These are phyloP conservation scores for Gyromitra esculenta DNA, from an alignment of 2,329 filamentous ascomycete genomes.

Conservation along the genomic window DNA sequence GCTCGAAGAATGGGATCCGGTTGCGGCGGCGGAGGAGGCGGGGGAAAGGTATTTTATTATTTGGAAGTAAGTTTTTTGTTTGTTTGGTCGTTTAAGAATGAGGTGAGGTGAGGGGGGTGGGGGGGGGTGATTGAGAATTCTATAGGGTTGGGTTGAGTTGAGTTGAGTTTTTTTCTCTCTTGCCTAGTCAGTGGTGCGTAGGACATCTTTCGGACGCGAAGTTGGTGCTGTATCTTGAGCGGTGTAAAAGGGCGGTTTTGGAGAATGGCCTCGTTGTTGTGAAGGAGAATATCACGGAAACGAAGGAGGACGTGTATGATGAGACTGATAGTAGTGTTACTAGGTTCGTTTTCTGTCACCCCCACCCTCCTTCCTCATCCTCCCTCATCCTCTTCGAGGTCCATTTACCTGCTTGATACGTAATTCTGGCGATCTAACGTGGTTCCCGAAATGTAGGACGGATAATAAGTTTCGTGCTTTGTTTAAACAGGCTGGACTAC, in stretches of 20 bases:
- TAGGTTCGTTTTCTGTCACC: conserved; percentile 62
- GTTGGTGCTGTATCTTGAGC: conserved; percentile 72
- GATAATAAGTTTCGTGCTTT: conserved; percentile 76
- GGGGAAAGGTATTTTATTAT: conserved; percentile 75
- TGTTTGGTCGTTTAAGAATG: no score
- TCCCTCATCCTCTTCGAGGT: neutral
- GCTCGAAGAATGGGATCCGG: conserved; percentile 74
- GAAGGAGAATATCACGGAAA: conserved; percentile 79
- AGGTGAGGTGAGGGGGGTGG: neutral
- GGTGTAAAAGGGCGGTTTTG: conserved; percentile 65
- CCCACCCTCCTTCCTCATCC: neutral
- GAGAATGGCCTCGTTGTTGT: conserved; percentile 71
- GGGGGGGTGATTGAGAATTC: neutral
- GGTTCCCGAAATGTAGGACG: conserved; percentile 63
- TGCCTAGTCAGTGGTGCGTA: conserved; percentile 85
- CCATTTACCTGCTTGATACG: conserved; percentile 8
- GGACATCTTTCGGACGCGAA: conserved; percentile 81
- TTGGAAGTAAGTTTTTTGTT: conserved; percentile 56
- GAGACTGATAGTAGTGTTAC: conserved; percentile 80
- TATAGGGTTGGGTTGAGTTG: neutral
- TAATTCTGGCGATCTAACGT: conserved; percentile 31
- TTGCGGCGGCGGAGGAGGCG: conserved; percentile 59
- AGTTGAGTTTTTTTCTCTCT: conserved; percentile 60
- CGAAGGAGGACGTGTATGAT: conserved; percentile 75
- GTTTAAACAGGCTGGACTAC: conserved; percentile 75